A percentile compares a stretch with the other conserved stretches of the same genome.
Conservation (phyloP, 2,329 filamentous ascomycete species). For the Camillea tinctor region DNA sequence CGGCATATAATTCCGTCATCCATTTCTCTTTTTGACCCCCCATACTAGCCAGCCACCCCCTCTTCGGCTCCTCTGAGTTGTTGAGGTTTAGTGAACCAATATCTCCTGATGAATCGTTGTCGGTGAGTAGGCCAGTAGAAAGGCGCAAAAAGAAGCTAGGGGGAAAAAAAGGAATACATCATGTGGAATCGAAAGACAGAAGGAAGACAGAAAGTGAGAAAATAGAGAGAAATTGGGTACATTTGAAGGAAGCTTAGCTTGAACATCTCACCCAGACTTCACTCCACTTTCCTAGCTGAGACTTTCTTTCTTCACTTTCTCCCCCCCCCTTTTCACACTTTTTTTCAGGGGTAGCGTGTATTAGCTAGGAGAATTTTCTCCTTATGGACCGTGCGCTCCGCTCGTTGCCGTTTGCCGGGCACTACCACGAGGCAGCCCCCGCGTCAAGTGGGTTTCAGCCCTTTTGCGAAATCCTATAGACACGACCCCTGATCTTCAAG, state of each 20-base stretch:
- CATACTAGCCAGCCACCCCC: background rate
- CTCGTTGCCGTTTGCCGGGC: background rate
- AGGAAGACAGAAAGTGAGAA: background rate
- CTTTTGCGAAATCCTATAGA: background rate
- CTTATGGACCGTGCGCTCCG: background rate
- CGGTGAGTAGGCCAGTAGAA: background rate
- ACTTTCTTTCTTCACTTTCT: background rate
- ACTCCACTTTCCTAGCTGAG: background rate
- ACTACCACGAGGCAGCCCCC: constrained; percentile 11
- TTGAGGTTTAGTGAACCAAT: background rate
- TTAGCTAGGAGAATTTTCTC: background rate
- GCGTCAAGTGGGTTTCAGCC: constrained; percentile 15
- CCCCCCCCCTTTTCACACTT: background rate
- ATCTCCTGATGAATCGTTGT: background rate
- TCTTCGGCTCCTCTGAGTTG: too few species aligned
- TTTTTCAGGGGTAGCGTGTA: background rate
- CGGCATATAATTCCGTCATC: background rate
- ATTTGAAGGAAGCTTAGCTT: background rate
- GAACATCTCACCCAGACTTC: background rate
- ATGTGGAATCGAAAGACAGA: background rate
- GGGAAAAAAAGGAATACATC: background rate
- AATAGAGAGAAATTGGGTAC: background rate
- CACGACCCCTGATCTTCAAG: background rate
- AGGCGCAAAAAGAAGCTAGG: background rate
- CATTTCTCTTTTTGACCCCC: background rate